Evolutionary conservation across 2,329 filamentous ascomycete species (phyloP), one percentile per base, ranked within the genome.

Genomic region (Alternaria brassicicola): DNA sequence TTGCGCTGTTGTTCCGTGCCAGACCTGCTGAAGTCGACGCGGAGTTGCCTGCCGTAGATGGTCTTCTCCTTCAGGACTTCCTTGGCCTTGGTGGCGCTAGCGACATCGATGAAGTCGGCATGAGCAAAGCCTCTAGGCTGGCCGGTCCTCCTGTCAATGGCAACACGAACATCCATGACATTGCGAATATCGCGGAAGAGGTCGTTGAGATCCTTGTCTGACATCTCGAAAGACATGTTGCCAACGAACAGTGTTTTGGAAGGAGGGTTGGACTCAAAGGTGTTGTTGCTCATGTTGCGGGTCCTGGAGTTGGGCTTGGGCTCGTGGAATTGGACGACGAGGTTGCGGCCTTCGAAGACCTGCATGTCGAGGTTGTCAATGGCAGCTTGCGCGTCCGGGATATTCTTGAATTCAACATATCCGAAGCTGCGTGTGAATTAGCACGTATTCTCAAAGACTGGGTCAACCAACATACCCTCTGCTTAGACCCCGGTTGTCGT

Each of bases 161-260:
- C 90, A 55, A 96, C 89, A 60, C 93, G 88, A 46, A 96, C 88
- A 69, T 93, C 90, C 52, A 84, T 79, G 46, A 94, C 84, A 74
- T 91, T 89, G 48, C 84, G 80, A 59, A 96, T 82, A 23, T 86
- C 84, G 57, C 84, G 81, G 84, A 96, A 94, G 25, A 96, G 78
- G 52, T 87, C 83, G 78, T 93, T 93, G 52, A 97, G 82, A 70
- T 96, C 92, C 52, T 86, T 85, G 72, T 96, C 92, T 8, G 89
- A 90, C 81, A 93, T 89, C 79, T 96, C 90, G 73, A 90, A 95
- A 10, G 91, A 88, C 78, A 97, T 87, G 81, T 95, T 95, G 66
- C 92, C 92, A 67, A 97, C 86, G 81, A 90, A 96, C 31, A 96
- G 80, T 1, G 88, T 91, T 71, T 84, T 86, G 50, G 85, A 84